Base-by-base conservation (phyloP, 2,329 filamentous ascomycete genomes). In the Aspergillus pseudoterreus region DNA sequence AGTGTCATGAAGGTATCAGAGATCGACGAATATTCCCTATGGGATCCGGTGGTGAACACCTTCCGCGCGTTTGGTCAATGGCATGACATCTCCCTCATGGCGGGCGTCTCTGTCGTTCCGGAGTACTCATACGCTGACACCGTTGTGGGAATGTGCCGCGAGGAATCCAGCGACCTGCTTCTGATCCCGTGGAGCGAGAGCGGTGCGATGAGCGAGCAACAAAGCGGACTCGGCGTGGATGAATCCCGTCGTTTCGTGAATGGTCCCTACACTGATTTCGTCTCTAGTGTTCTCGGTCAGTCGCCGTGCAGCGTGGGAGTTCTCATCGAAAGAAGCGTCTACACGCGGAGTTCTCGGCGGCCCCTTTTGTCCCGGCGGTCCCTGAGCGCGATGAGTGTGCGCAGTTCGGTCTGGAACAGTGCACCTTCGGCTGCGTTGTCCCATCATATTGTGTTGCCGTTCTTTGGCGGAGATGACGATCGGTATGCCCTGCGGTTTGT, bases 1-100 rank as follows among this genome's bases (percentile, higher is more conserved):
- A 92, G 91, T 15, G 92, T 96, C 61, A 97, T 97, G 92, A 87
- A 90, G 61, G 90, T 95, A 10, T 86, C 90, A 0, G 90, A 95
- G 64, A 79, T 86, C 3, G 87, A 91, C 36, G 89, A 94, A 45
- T 82, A 84, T 54, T 82, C 82, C 22, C 78, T 81, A 6, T 80
- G 82, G 62, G 92, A 97, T 63, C 90, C 92, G 0, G 86, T 97
- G 4, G 84, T 96, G 49, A 96, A 95, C 66, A 88, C 90, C 0
- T 96, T 96, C 79, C 84, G 88, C 44, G 90, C 90, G 0, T 92
- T 96, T 60, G 90, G 90, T 1, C 87, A 88, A 56, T 82, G 96
- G 38, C 85, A 94, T 65, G 89, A 92, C 56, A 80, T 96, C 1
- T 84, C 90, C 0, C 86, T 92, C 14, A 90, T 89, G 4, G 90